phyloP scores from a whole-genome alignment of 2,329 filamentous ascomycete genomes.

The Aspergillus sp. region DNA sequence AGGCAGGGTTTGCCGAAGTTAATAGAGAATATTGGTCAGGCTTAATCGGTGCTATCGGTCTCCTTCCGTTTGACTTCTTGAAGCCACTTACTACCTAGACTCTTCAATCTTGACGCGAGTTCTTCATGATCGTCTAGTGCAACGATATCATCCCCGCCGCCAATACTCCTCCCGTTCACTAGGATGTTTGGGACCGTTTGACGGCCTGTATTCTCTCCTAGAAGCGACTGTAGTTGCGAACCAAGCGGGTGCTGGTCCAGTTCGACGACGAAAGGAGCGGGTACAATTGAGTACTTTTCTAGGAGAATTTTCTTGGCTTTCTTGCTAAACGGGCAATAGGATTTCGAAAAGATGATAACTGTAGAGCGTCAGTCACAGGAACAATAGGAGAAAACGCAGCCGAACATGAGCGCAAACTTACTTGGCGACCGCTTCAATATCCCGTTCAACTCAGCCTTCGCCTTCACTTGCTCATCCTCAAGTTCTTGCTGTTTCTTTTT shows the following conservation, averaged over 20 bases:
- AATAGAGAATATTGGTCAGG: neutral
- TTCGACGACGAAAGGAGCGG: constrained; percentile 83
- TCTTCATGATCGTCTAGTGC: constrained; percentile 66
- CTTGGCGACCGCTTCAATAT: constrained; percentile 84
- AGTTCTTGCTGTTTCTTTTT: constrained; percentile 50
- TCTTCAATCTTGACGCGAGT: constrained; percentile 69
- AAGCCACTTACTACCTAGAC: constrained; percentile 69
- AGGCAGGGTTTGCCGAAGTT: too few relatives aligned
- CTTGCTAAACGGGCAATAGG: constrained; percentile 84
- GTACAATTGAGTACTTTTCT: constrained; percentile 78
- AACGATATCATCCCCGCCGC: constrained; percentile 82
- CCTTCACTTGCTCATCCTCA: constrained; percentile 45
- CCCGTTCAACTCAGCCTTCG: constrained; percentile 69
- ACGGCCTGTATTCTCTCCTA: constrained; percentile 73
- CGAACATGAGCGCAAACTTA: constrained; percentile 45
- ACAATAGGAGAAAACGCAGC: neutral
- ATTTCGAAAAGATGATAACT: constrained; percentile 97
- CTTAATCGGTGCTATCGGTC: neutral
- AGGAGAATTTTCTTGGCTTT: constrained; percentile 83
- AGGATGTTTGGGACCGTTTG: constrained; percentile 90
- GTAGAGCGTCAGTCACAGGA: constrained; percentile 6
- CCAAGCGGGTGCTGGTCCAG: constrained; percentile 81
- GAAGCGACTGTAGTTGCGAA: constrained; percentile 65
- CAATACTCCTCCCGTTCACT: constrained; percentile 83
- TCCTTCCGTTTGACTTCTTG: constrained; percentile 33